These are phyloP conservation scores for Phragmites australis DNA, from an alignment of 176 grass and related monocot species.

Conservation along the genomic window DNA sequence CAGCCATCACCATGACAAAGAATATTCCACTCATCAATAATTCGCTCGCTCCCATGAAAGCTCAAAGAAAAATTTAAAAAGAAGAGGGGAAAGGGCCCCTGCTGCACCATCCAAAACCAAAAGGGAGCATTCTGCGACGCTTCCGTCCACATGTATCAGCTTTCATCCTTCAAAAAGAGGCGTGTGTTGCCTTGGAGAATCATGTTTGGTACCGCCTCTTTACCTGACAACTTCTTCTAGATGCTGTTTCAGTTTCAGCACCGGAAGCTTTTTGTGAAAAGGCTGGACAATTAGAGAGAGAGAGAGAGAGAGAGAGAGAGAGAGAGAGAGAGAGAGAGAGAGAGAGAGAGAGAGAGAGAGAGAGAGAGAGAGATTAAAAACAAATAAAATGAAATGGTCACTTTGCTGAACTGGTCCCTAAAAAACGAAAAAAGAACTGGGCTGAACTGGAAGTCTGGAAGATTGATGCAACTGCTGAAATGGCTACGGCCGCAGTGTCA, in stretches of 20 bases:
- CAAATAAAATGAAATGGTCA: background rate
- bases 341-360: background rate
- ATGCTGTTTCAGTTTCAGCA: background rate
- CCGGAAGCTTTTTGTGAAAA: background rate
- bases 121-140: conserved; percentile 1
- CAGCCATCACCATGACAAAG: conserved; percentile 27
- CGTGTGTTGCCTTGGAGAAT: conserved; percentile 17
- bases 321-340: background rate
- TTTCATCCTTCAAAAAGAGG: background rate
- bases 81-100: background rate
- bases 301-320: background rate
- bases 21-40: conserved; percentile 52
- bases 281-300: background rate
- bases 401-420: no score
- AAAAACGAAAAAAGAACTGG: no score
- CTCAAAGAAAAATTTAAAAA: background rate
- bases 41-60: background rate
- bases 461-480: background rate
- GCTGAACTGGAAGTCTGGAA: background rate
- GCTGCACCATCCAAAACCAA: conserved; percentile 24
- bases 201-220: conserved; percentile 38
- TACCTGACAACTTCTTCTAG: conserved; percentile 27
- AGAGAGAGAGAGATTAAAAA: background rate
- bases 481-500: background rate
- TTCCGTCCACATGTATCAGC: conserved; percentile 37